phyloP scores from a whole-genome alignment of 192 early-diverging fungal genomes.

The Backusella liffmaniae region DNA sequence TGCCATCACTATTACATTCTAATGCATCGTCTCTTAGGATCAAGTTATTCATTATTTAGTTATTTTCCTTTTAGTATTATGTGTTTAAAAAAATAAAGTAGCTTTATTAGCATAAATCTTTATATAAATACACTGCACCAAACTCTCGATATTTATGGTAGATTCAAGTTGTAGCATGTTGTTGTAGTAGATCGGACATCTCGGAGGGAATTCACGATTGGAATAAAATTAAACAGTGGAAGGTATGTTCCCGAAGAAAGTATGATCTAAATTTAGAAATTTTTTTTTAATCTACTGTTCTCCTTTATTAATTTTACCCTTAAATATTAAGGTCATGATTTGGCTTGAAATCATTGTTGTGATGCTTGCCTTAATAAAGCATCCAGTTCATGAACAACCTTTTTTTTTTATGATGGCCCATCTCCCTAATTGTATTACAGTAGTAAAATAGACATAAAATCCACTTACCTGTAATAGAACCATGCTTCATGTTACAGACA shows the following conservation, averaged over 20 bases:
- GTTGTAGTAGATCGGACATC: not conserved
- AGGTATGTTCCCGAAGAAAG: not conserved
- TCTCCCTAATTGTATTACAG: not conserved
- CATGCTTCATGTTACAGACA: not conserved
- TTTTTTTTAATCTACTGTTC: not conserved
- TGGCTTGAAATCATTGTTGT: not conserved
- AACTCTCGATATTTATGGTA: not conserved
- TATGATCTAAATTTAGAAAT: not conserved
- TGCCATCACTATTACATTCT: not conserved
- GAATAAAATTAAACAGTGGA: not conserved
- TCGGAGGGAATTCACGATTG: not conserved
- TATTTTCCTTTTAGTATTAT: not conserved
- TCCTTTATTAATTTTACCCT: not conserved
- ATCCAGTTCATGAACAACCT: not conserved
- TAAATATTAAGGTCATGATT: not conserved
- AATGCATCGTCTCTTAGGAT: not conserved
- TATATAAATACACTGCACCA: not conserved
- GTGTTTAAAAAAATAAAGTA: not conserved
- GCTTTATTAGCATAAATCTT: not conserved
- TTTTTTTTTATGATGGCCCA: not conserved
- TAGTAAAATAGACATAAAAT: not conserved
- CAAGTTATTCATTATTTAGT: not conserved
- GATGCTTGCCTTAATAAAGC: not conserved
- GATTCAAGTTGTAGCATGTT: too few relatives aligned
- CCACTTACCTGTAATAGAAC: not conserved